These are phyloP conservation scores for Coniferiporia sulphurascens DNA, from an alignment of 1,284 basidiomycete species.

Conservation along the genomic window DNA sequence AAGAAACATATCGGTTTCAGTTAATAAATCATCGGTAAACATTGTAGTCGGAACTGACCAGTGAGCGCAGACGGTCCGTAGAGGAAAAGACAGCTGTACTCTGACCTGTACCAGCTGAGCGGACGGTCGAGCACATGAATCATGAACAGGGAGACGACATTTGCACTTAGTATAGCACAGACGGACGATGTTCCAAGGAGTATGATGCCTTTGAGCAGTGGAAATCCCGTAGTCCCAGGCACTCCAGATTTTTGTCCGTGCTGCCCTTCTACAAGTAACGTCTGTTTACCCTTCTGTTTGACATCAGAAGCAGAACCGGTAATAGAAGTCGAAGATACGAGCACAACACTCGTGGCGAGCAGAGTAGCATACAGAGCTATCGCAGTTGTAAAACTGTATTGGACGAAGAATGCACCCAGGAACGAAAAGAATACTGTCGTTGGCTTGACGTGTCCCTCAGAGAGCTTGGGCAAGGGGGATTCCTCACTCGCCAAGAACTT, in stretches of 20 bases:
- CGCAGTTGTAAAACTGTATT: constrained; percentile 69
- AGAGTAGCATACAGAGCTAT: constrained; percentile 62
- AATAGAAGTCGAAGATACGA: constrained; percentile 34
- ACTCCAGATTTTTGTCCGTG: constrained; percentile 13
- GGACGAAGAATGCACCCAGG: constrained; percentile 61
- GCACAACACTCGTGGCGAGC: constrained; percentile 41
- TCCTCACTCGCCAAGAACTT: constrained; percentile 68
- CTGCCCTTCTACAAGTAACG: not conserved
- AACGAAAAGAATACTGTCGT: constrained; percentile 76
- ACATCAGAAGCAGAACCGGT: not conserved
- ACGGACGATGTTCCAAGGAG: constrained; percentile 46
- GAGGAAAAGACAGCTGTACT: constrained; percentile 67
- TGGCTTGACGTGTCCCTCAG: constrained; percentile 50
- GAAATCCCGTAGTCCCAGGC: constrained; percentile 29
- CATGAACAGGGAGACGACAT: constrained; percentile 74
- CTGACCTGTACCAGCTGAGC: constrained; percentile 78
- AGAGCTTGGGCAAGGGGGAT: constrained; percentile 62
- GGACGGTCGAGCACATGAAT: constrained; percentile 55
- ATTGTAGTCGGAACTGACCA: constrained; percentile 37
- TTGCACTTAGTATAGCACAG: constrained; percentile 61
- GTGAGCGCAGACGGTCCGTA: constrained; percentile 75
- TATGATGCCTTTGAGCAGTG: constrained; percentile 36
- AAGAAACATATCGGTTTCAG: constrained; percentile 20
- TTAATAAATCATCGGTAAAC: not conserved
- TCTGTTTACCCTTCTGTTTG: constrained; percentile 1